Percentiles rank a stretch among this genome's conserved stretches.
Conservation (phyloP, 192 early-diverging fungal species). For the Podila minutissima region DNA sequence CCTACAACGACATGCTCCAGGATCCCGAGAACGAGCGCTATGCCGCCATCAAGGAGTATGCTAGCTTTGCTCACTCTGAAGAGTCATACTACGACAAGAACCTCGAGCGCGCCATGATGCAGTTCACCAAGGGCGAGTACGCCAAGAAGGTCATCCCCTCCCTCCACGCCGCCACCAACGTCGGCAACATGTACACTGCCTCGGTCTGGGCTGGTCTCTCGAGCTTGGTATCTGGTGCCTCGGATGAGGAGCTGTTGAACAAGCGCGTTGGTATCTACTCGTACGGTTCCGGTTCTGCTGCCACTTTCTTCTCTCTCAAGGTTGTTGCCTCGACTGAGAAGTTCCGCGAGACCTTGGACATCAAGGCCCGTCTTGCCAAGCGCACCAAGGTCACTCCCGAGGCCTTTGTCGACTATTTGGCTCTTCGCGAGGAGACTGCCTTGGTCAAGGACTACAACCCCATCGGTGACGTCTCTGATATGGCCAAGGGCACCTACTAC, state of each 20-base stretch:
- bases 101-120: slow-evolving; percentile 92
- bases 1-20: slow-evolving; percentile 92
- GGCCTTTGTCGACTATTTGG: slow-evolving; percentile 84
- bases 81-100: slow-evolving; percentile 88
- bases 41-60: slow-evolving; percentile 27
- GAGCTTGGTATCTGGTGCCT: slow-evolving; percentile 79
- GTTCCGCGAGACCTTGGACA: slow-evolving; percentile 70
- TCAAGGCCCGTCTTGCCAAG: slow-evolving; percentile 75
- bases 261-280: slow-evolving; percentile 94
- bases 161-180: slow-evolving; percentile 84
- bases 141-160: slow-evolving; percentile 80
- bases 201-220: slow-evolving; percentile 74
- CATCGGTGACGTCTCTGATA: slow-evolving; percentile 67
- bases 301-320: slow-evolving; percentile 93
- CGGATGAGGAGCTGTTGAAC: slow-evolving; percentile 75
- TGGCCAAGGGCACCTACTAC: slow-evolving; percentile 86
- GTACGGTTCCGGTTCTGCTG: slow-evolving; percentile 96
- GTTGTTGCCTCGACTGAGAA: slow-evolving; percentile 71
- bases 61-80: slow-evolving; percentile 61
- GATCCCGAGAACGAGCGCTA: slow-evolving; percentile 72
- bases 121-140: slow-evolving; percentile 78
- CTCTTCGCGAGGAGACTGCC: slow-evolving; percentile 88
- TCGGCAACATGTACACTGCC: slow-evolving; percentile 94
- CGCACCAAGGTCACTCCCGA: slow-evolving; percentile 82
- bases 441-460: slow-evolving; percentile 85